Conservation (phyloP, 2,329 filamentous ascomycete species). For the Pyrenophora graminea region DNA sequence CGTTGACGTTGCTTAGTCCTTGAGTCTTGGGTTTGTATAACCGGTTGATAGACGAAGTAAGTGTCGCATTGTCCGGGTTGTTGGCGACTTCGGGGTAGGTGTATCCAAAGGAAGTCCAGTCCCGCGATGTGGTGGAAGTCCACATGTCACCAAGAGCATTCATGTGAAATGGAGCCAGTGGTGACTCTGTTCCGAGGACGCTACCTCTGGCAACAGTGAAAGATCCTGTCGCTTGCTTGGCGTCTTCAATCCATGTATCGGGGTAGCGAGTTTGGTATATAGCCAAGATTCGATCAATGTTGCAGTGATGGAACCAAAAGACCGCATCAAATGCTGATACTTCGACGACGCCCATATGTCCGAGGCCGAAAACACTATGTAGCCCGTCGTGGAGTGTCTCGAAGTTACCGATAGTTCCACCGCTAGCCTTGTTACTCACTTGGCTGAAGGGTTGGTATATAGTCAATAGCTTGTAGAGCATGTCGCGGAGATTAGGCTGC, state of each 20-base stretch:
- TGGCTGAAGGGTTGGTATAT: conserved; percentile 38
- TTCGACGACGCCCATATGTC: conserved; percentile 47
- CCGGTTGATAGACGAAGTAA: conserved; percentile 33
- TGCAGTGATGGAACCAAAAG: conserved; percentile 42
- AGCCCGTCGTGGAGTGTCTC: conserved; percentile 40
- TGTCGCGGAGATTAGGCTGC: conserved; percentile 37
- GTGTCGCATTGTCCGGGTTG: conserved; percentile 33
- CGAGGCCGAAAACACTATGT: conserved; percentile 45
- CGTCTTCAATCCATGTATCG: conserved; percentile 38
- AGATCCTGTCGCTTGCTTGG: conserved; percentile 27
- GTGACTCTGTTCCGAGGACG: conserved; percentile 25
- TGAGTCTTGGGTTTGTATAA: conserved; percentile 34
- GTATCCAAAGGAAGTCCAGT: conserved; percentile 41
- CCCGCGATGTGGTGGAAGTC: conserved; percentile 31
- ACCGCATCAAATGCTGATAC: conserved; percentile 39
- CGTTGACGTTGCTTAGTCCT: conserved; percentile 29
- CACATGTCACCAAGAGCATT: conserved; percentile 38
- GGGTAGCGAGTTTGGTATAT: conserved; percentile 38
- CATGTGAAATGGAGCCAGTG: conserved; percentile 39
- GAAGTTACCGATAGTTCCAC: conserved; percentile 38
- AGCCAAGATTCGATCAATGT: conserved; percentile 34
- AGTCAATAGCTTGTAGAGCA: conserved; percentile 40
- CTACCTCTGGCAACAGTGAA: conserved; percentile 27
- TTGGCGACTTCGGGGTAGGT: conserved; percentile 38
- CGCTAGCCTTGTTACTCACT: conserved; percentile 39